phyloP scores from a whole-genome alignment of 2,329 filamentous ascomycete species.

The Hymenoscyphus fructigenus region DNA sequence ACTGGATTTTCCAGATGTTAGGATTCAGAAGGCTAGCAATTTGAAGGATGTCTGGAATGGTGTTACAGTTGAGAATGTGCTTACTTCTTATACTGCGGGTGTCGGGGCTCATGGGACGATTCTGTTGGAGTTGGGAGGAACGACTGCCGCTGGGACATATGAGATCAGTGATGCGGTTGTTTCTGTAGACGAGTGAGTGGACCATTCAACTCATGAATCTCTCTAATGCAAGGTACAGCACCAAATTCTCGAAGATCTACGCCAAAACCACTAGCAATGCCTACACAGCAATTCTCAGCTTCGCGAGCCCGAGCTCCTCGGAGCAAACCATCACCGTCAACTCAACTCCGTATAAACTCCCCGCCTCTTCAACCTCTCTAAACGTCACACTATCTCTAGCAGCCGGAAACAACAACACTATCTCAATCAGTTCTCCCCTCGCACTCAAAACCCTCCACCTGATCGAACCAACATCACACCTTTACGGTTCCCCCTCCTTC shows the following conservation, averaged over 20 bases:
- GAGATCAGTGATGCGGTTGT: conserved; percentile 12
- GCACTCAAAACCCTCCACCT: conserved; percentile 16
- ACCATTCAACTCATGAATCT: background rate
- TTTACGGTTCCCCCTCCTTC: conserved; percentile 51
- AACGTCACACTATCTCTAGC: conserved; percentile 19
- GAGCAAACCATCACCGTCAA: conserved; percentile 21
- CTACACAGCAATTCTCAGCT: conserved; percentile 23
- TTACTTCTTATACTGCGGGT: conserved; percentile 25
- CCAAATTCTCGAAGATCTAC: conserved; percentile 23
- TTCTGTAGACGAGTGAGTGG: conserved; percentile 18
- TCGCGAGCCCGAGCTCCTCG: conserved; percentile 10
- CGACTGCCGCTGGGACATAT: conserved; percentile 21
- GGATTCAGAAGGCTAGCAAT: conserved; percentile 24
- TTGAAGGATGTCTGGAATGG: conserved; percentile 31
- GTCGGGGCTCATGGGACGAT: conserved; percentile 30
- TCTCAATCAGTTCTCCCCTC: conserved; percentile 18
- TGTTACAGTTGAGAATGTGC: conserved; percentile 15
- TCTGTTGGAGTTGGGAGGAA: conserved; percentile 24
- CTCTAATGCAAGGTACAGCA: conserved; percentile 12
- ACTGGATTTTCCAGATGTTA: conserved; percentile 29
- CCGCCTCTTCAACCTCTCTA: conserved; percentile 13
- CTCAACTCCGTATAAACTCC: conserved; percentile 15
- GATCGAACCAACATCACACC: conserved; percentile 32
- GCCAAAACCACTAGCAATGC: conserved; percentile 24
- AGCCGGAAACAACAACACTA: conserved; percentile 24